Evolutionary conservation across 352 stramenopile genomes (phyloP), one percentile per base, ranked within the genome.

Genomic region (Phytophthora pseudosyringae): DNA sequence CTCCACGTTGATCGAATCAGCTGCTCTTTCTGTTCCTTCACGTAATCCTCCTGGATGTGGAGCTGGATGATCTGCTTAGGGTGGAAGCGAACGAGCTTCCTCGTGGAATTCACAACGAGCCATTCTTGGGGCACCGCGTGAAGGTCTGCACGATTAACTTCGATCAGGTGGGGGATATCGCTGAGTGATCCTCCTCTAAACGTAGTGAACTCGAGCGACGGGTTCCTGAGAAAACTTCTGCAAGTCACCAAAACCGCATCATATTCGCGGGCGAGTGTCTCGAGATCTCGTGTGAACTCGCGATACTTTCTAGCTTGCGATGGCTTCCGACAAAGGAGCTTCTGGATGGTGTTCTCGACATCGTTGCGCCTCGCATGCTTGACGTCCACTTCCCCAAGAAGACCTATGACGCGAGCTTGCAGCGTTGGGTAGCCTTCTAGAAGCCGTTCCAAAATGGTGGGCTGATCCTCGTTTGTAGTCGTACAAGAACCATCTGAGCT

Each of bases 71-170:
- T 71, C 51, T 73, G 67, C 13, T 69, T 72, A 3, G 76, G 60
- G 21, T 82, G 73, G 28, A 77, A 85, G 0, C 78, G 73, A 32
- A 86, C 68, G 12, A 80, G 3, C 9, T 72, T 68, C 50, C 75
- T 79, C 0, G 66, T 88, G 4, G 78, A 82, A 26, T 80, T 84
- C 5, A 88, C 68, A 15, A 81, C 43, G 10, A 83, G 56, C 78
- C 78, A 88, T 21, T 60, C 64, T 28, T 52, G 31, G 1, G 78
- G 74, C 29, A 86, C 72, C 9, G 11, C 26, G 18, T 68, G 32
- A 29, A 76, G 59, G 11, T 67, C 49, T 9, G 50, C n/a, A 16
- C 69, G 69, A 4, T 54, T 50, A 5, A 76, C 64, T 64, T 73
- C 49, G 41, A 75, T 69, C 57, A 75, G 36, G 45, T 81, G 73